Evolutionary conservation across 441 rosid genomes (phyloP).

Genomic region (Gossypium schwendimanii): DNA sequence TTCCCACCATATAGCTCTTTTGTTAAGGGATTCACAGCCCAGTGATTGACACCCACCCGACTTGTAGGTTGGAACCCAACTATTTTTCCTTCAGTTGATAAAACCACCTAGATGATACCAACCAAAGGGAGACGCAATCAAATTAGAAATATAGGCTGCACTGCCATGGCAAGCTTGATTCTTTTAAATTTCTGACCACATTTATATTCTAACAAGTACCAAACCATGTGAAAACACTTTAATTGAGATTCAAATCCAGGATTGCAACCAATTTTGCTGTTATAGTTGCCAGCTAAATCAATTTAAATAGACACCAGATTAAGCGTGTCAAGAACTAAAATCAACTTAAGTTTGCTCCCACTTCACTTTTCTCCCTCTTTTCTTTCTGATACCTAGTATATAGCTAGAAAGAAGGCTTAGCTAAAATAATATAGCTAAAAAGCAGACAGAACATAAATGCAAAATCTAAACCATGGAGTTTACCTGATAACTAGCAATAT

Average conservation of each 20-base stretch:
- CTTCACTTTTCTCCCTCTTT: neutral
- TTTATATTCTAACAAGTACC: neutral
- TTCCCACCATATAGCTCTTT: slow-evolving; percentile 53
- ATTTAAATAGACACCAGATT: neutral
- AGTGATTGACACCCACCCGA: slow-evolving; percentile 58
- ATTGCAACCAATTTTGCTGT: neutral
- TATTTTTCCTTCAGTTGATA: slow-evolving; percentile 54
- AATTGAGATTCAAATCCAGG: neutral
- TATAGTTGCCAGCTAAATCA: neutral
- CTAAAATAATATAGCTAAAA: neutral
- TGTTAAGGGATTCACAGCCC: slow-evolving; percentile 74
- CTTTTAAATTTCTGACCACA: neutral
- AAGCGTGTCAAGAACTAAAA: neutral
- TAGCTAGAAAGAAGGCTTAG: neutral
- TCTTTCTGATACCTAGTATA: neutral
- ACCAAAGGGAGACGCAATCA: slow-evolving; percentile 13
- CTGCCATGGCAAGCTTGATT: neutral
- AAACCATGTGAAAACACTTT: neutral
- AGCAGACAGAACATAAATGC: neutral
- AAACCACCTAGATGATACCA: slow-evolving; percentile 41
- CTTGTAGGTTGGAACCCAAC: slow-evolving; percentile 76
- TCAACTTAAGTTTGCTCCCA: neutral
- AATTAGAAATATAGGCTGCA: neutral
- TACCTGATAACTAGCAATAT: slow-evolving; percentile 78
- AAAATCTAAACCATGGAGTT: neutral